Conservation (phyloP, 768 basidiomycete genomes). For the Agrocybe praecox region DNA sequence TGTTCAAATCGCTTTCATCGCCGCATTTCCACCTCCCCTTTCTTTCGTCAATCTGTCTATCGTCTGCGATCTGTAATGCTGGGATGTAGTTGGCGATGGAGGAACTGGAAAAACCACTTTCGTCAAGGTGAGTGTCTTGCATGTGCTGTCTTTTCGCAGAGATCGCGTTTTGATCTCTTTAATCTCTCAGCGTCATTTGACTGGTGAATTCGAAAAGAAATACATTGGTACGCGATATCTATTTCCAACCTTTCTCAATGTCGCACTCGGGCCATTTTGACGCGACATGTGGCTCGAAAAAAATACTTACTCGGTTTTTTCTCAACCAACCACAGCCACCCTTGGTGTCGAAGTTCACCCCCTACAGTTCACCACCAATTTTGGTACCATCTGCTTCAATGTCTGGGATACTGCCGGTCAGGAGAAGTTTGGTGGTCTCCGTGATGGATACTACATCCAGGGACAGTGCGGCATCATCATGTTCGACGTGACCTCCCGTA, state of each 20-base stretch:
- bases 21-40: conserved; percentile 18
- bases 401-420: conserved; percentile 99
- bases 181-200: conserved; percentile 84
- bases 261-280: conserved; percentile 12
- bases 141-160: conserved; percentile 22
- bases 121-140: conserved; percentile 73
- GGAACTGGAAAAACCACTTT: conserved; percentile 99
- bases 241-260: conserved; percentile 2
- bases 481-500: conserved; percentile 99
- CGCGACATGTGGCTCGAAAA: conserved; percentile 3
- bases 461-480: conserved; percentile 99
- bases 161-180: conserved; percentile 63
- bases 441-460: conserved; percentile 96
- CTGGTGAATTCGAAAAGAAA: conserved; percentile 99
- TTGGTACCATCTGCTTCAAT: conserved; percentile 98
- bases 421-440: conserved; percentile 99
- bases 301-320: neutral
- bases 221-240: conserved; percentile 78
- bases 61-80: conserved; percentile 16
- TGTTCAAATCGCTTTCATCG: conserved; percentile 35
- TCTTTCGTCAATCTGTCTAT: conserved; percentile 17
- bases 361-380: conserved; percentile 95
- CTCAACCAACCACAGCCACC: conserved; percentile 66
- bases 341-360: conserved; percentile 99
- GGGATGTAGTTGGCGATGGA: conserved; percentile 82